Base-by-base conservation (phyloP, 805 yeast species). In the Metschnikowia bowlesiae region DNA sequence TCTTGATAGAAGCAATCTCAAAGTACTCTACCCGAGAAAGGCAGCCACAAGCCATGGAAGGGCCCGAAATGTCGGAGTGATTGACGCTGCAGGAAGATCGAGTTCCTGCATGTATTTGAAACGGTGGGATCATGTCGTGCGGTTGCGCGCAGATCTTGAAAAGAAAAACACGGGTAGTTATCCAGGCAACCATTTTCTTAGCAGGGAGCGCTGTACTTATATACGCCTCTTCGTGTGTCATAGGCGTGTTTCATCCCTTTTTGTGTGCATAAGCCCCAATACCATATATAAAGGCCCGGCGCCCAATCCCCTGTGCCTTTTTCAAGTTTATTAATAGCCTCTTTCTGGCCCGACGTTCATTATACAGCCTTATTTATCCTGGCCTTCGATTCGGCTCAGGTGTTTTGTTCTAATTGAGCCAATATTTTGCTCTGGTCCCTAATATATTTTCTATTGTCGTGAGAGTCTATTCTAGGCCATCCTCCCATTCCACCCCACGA, bases 311-410 rank as follows among this genome's bases (percentile, higher is more conserved):
- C 26, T n/a, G 13, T 22, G 13, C 35, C 36, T 26, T 16, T 11
- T 28, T 35, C 35, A 11, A 30, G 11, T 22, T 8, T 42, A 33
- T 33, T 22, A 33, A 42, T 42, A 33, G 45, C 45, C 45, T 6
- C 45, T 38, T 36, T 30, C n/a, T 37, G 39, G 45, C 36, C 45
- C 31, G 45, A 16, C 45, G 38, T 29, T 42, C 45, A 37, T 42
- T 42, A 42, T 38, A 9, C n/a, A n/a, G 6, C 22, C 38, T 13
- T 26, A n/a, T 6, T 32, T 42, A 22, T 22, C 34, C 10, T 16
- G 10, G 11, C 45, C 30, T 28, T 22, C 45, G 4, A 10, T 9
- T n/a, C 8, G 45, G 45, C 45, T 38, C 30, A 28, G 28, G 7
- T 14, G 26, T 11, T n/a, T 26, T 8, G 9, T 28, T 28, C 32